Evolutionary conservation across 257 asterid genomes (phyloP), one percentile per base, ranked within the genome.

Genomic region (Solanum lycopersicoides): DNA sequence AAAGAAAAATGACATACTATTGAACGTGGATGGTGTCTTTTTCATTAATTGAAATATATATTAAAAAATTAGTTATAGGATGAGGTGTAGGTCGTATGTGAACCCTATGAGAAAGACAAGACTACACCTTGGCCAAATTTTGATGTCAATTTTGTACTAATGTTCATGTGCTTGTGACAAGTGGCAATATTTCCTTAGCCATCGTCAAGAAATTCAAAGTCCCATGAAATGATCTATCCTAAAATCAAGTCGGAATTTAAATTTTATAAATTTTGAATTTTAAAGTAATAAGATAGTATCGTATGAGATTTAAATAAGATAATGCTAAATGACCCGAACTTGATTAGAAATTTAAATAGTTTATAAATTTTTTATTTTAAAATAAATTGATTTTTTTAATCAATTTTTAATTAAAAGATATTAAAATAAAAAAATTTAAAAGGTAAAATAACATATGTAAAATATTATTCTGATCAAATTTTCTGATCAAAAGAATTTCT

Each of bases 171-270:
- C 56, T 41, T 75, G 4, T 39, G 66, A 56, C 66, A 79, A 45
- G 84, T 79, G 84, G 84, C 42, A 79, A n/a, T 77, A 5, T 7
- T 25, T 77, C 83, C 37, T 77, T 76, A 76, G 83, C 63, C 63
- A 14, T 77, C 83, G 30, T 77, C 39, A 2, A 77, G n/a, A 77
- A 77, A 35, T 20, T 73, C 41, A 14, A 68, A 7, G 23, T 69
- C 32, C 3, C 42, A 6, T 53, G 63, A 53, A 53, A 6, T 53
- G 63, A 53, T 53, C 16, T 6, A 30, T 0, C 1, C 0, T 0
- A 2, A 3, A 25, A 28, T 3, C 1, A 1, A 28, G 3, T 65
- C 2, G 11, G 0, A 1, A 25, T 66, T 66, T 28, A 5, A 3
- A 25, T 28, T 14, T 68, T 68, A 14, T 6, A 0, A 18, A 2